Evolutionary conservation across 306 rosid species (phyloP).

Genomic region (Vigna nakashimae): DNA sequence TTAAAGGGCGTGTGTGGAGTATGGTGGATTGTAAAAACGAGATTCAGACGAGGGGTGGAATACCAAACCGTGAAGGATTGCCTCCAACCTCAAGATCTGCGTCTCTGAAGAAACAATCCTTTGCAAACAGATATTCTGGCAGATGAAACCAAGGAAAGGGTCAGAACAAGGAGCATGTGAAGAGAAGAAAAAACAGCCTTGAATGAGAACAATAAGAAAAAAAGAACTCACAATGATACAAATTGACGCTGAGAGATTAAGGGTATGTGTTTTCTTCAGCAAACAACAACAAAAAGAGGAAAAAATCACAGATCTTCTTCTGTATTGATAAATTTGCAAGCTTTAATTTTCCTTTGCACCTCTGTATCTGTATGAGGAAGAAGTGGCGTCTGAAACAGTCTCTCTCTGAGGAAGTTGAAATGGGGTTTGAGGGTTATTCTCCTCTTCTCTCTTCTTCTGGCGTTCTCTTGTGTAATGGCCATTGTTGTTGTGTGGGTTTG

Average conservation of each 20-base stretch:
- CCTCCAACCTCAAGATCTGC: constrained; percentile 58
- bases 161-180: constrained; percentile 18
- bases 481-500: not conserved
- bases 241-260: constrained; percentile 17
- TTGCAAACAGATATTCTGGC: constrained; percentile 1
- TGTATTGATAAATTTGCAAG: constrained; percentile 25
- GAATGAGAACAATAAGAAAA: constrained; percentile 15
- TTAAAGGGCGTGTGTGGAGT: not conserved
- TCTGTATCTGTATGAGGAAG: not conserved
- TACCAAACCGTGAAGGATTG: constrained; percentile 23
- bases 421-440: constrained; percentile 42
- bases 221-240: constrained; percentile 51
- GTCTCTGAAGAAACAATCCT: constrained; percentile 22
- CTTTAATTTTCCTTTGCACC: constrained; percentile 10
- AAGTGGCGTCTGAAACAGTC: constrained; percentile 15
- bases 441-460: not conserved
- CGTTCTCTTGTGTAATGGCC: not conserved
- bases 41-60: not conserved
- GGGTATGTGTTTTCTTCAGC: not conserved
- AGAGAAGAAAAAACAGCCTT: constrained; percentile 38
- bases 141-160: not conserved
- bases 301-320: constrained; percentile 52
- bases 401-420: constrained; percentile 7
- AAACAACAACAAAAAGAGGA: not conserved
- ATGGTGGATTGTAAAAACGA: constrained; percentile 13